Evolutionary conservation across 1,284 basidiomycete species (phyloP).

Genomic region (Leccinum fallax): DNA sequence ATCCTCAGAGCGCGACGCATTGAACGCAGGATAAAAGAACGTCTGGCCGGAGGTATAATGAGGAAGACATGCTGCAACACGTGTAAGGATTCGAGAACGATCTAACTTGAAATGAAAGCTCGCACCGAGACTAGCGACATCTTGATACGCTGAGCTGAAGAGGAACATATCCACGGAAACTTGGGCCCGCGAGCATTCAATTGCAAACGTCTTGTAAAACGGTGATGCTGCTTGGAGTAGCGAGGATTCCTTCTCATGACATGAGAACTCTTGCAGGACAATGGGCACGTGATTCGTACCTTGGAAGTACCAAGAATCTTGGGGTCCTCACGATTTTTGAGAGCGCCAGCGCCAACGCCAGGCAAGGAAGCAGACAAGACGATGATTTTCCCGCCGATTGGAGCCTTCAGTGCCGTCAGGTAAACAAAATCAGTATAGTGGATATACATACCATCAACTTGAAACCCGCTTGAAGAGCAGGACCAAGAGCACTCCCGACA

Average conservation of each 20-base stretch:
- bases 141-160: slow-evolving; percentile 91
- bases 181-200: slow-evolving; percentile 96
- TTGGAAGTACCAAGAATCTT: slow-evolving; percentile 96
- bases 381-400: slow-evolving; percentile 95
- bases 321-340: slow-evolving; percentile 96
- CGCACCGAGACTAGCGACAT: slow-evolving; percentile 89
- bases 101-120: neutral
- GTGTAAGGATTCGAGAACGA: slow-evolving; percentile 9
- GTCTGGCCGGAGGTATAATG: slow-evolving; percentile 98
- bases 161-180: slow-evolving; percentile 99
- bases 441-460: slow-evolving; percentile 76
- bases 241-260: slow-evolving; percentile 67
- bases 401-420: slow-evolving; percentile 49
- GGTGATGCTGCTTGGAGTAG: slow-evolving; percentile 87
- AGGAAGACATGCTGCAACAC: slow-evolving; percentile 76
- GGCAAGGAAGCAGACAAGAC: slow-evolving; percentile 90
- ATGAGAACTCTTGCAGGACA: slow-evolving; percentile 11
- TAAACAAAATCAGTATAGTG: neutral
- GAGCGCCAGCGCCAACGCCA: slow-evolving; percentile 85
- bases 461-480: slow-evolving; percentile 94
- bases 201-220: slow-evolving; percentile 99
- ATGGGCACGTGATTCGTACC: slow-evolving; percentile 42
- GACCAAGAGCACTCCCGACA: slow-evolving; percentile 94
- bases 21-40: slow-evolving; percentile 98
- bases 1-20: slow-evolving; percentile 91